Conservation (phyloP, 371 early-diverging fungal species). For the Mortierella sp. region DNA sequence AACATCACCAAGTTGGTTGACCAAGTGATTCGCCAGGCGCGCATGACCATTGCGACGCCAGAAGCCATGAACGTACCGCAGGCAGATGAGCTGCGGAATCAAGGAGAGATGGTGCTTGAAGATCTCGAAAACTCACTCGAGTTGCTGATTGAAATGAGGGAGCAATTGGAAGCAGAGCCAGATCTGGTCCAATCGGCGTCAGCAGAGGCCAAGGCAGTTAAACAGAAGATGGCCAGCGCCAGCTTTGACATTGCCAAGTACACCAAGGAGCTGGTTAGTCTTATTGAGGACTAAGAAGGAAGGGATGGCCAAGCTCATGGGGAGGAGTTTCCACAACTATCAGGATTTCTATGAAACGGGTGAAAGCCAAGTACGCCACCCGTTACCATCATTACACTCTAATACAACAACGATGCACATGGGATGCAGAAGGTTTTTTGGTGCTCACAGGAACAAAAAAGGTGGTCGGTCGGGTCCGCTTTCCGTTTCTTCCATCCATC, state of each 20-base stretch:
- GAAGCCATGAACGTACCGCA: slow-evolving; percentile 45
- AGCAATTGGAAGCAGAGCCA: slow-evolving; percentile 41
- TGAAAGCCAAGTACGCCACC: no score
- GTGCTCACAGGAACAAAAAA: no score
- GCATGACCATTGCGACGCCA: slow-evolving; percentile 53
- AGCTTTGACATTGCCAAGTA: slow-evolving; percentile 93
- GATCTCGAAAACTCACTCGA: slow-evolving; percentile 76
- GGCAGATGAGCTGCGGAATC: slow-evolving; percentile 56
- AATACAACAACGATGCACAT: no score
- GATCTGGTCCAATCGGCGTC: slow-evolving; percentile 52
- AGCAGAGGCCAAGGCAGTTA: slow-evolving; percentile 69
- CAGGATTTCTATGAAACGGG: no score
- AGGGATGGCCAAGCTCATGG: neutral
- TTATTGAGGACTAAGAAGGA: slow-evolving; percentile 51
- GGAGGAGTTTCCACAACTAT: neutral
- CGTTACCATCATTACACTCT: no score
- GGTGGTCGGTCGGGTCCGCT: no score
- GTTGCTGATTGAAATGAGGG: slow-evolving; percentile 76
- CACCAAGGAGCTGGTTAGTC: slow-evolving; percentile 77
- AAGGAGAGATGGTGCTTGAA: slow-evolving; percentile 67
- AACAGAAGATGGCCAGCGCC: slow-evolving; percentile 88
- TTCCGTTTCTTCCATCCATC: no score
- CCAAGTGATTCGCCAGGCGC: slow-evolving; percentile 58
- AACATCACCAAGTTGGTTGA: slow-evolving; percentile 79
- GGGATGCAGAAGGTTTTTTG: no score